Evolutionary conservation across 2,329 filamentous ascomycete genomes (phyloP), one percentile per base, ranked within the genome.

Genomic region (Botryosphaeria dothidea): DNA sequence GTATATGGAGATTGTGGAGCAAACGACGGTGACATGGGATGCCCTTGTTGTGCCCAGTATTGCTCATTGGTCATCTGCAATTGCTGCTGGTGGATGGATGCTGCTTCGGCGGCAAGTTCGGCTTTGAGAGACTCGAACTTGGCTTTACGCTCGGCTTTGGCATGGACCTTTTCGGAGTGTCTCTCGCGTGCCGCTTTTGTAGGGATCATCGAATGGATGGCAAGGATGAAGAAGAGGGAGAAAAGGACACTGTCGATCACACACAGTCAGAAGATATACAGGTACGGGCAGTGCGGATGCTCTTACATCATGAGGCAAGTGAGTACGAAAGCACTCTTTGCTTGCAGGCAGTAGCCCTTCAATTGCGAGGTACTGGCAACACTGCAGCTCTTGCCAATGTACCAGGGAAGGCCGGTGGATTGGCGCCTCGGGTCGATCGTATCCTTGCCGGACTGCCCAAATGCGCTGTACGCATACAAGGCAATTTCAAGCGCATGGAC

Each of bases 371-470:
- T 80, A 62, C 80, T 80, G 2, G 88, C 88, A 41, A 89, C 82
- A 62, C 77, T 81, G 78, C 91, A 94, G 67, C 85, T 86, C 75
- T 90, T 87, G 62, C 85, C 84, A 70, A 93, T 86, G 75, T 93
- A 93, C 91, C 91, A 94, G 6, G 90, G 85, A 19, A 85, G 85
- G 27, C 86, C 83, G 27, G 82, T 81, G 71, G 88, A 88, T 4
- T 84, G 85, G 71, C 88, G 84, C 48, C 81, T 75, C 5, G 85
- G 78, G 75, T 94, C 91, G 68, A 85, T 86, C 72, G 89, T 86
- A 78, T 94, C 91, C 31, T 90, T 88, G 11, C 89, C 88, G 62
- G 90, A 87, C 76, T 93, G 91, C 56, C 89, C 88, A 75, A 88
- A 88, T 66, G 90, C 79, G 76, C 87, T 89, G 70, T 87, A 83